Evolutionary conservation across 2,329 filamentous ascomycete genomes (phyloP).

Genomic region (Botrytis porri): DNA sequence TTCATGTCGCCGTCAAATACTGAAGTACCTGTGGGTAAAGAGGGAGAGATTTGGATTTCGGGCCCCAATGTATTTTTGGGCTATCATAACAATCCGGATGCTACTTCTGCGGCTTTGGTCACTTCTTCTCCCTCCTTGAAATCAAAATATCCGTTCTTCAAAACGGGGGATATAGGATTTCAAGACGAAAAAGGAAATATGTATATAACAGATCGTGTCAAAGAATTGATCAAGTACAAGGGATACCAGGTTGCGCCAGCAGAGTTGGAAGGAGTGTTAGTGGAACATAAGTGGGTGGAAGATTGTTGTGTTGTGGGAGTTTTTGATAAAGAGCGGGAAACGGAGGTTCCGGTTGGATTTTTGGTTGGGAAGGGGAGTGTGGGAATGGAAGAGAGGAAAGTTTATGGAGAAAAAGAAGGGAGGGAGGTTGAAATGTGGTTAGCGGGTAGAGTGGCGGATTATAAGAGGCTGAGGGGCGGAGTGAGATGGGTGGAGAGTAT

Average conservation of each 20-base stretch:
- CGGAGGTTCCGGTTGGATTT: constrained; percentile 66
- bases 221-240: constrained; percentile 61
- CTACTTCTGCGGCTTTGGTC: constrained; percentile 51
- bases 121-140: constrained; percentile 65
- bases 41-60: constrained; percentile 68
- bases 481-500: constrained; percentile 49
- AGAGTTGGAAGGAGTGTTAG: constrained; percentile 53
- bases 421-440: constrained; percentile 44
- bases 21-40: constrained; percentile 47
- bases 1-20: constrained; percentile 12
- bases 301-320: constrained; percentile 63
- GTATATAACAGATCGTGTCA: constrained; percentile 81
- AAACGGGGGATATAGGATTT: constrained; percentile 77
- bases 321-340: constrained; percentile 57
- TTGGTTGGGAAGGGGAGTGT: constrained; percentile 45
- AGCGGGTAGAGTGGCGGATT: constrained; percentile 44
- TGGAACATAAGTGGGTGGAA: constrained; percentile 43
- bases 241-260: constrained; percentile 67
- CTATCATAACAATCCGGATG: constrained; percentile 57
- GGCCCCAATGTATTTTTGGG: constrained; percentile 58
- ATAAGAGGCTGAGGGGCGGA: constrained; percentile 49
- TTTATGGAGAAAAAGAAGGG: not conserved
- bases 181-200: constrained; percentile 73
- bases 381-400: constrained; percentile 27
- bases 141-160: constrained; percentile 53